These are phyloP conservation scores for Hymenoscyphus linearis DNA, from an alignment of 2,329 filamentous ascomycete species.

Conservation along the genomic window DNA sequence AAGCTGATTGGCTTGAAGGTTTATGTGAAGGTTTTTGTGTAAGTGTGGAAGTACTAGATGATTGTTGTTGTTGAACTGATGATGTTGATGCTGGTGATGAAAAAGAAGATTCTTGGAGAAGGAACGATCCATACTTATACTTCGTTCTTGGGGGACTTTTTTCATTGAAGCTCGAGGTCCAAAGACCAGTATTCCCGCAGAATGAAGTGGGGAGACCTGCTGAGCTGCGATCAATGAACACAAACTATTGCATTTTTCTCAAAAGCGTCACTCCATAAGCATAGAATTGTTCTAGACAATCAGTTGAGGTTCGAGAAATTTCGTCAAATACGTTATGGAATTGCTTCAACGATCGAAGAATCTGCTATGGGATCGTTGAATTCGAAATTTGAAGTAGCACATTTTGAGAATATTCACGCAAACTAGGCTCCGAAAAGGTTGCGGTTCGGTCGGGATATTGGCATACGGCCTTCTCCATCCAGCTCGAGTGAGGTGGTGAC, in stretches of 20 bases:
- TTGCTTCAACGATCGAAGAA: background rate
- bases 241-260: background rate
- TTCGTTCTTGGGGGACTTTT: background rate
- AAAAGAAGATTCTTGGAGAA: background rate
- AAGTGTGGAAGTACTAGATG: no score
- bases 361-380: background rate
- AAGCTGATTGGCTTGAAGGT: background rate
- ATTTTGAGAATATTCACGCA: background rate
- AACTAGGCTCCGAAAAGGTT: background rate
- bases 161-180: background rate
- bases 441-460: background rate
- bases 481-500: background rate
- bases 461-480: background rate
- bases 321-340: no score
- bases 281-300: no score
- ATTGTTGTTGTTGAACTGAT: background rate
- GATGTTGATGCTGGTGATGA: background rate
- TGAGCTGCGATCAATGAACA: background rate
- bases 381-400: background rate
- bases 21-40: background rate
- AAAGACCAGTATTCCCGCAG: background rate
- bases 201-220: background rate
- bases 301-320: background rate
- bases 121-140: background rate
- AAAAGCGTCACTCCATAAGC: no score